Evolutionary conservation across 2,329 filamentous ascomycete genomes (phyloP), one percentile per base, ranked within the genome.

Genomic region (Akanthomyces muscarius): DNA sequence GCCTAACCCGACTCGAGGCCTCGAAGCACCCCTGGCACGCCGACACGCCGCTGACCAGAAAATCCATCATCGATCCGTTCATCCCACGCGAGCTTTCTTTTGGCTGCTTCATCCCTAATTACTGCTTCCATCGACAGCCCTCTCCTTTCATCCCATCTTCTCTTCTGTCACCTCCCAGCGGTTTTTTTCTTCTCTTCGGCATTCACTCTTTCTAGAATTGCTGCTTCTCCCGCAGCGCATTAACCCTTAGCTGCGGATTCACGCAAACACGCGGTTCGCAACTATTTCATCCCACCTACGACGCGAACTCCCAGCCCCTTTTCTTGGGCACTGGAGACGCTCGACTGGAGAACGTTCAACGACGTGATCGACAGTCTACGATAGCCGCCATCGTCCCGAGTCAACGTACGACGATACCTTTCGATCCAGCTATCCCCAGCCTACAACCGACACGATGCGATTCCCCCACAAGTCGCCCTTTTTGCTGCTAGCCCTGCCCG

Each of bases 401-500:
- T 11, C 36, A 25, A 56, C 23, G 10, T 21, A 45, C 41, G 41
- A 56, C 38, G 11, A 42, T 36, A 57, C 8, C 14, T 6, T 33
- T 13, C 28, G 41, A 33, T 21, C 28, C 28, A 21, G 53, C 61
- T 36, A 10, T 30, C 33, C 38, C 36, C 54, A 44, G 47, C 28
- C 47, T 25, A 28, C 33, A 42, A 3, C 21, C 30, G 61, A 47
- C 71, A 77, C 66, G 65, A 87, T 88, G 85, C 84, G 80, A 73
- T 73, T 86, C 69, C 78, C 80, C 74, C 77, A 78, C 65, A 74
- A 75, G 63, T 79, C 79, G 63, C 78, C 82, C 25, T 73, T 87
- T 23, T 73, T 88, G 56, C 75, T 88, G 45, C 78, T 88, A 42
- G 77, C 85, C 1, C 71, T 86, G 45, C 80, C 83, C 47, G 80